A percentile compares a stretch with the other conserved stretches of the same genome.
Evolutionary conservation across 164 flowering plant genomes (phyloP).

Genomic region (Stephania cephalantha): DNA sequence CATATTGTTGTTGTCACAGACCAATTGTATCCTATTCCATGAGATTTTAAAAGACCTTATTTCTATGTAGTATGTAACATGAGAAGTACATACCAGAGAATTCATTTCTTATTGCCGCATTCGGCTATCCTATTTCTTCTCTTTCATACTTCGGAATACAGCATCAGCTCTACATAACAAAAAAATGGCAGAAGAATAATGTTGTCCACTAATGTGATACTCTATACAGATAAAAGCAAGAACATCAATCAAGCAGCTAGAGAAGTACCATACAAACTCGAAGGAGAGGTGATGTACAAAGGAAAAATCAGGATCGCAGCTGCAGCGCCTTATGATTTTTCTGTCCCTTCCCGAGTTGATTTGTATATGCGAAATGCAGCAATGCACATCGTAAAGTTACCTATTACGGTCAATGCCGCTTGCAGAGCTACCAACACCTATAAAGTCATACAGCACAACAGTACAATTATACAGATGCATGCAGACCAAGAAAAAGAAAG

Average conservation of each 20-base stretch:
- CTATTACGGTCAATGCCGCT: slow-evolving; percentile 83
- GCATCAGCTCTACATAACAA: neutral
- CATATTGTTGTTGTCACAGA: neutral
- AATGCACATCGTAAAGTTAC: slow-evolving; percentile 85
- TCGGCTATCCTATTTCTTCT: neutral
- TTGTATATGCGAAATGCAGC: slow-evolving; percentile 88
- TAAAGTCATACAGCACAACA: slow-evolving; percentile 3
- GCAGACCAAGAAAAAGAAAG: no score
- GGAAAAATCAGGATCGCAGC: neutral
- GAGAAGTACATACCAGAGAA: neutral
- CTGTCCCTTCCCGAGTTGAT: slow-evolving; percentile 39
- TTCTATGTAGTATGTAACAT: neutral
- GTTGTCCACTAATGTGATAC: neutral
- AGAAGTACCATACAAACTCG: neutral
- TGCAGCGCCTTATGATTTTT: slow-evolving; percentile 23
- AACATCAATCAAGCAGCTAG: neutral
- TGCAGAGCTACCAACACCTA: slow-evolving; percentile 91
- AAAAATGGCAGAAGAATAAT: neutral
- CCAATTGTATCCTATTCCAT: neutral
- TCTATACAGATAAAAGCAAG: neutral
- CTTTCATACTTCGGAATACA: neutral
- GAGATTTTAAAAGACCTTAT: neutral
- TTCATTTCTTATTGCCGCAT: neutral
- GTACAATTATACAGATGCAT: no score
- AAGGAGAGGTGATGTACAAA: neutral